phyloP scores from a whole-genome alignment of 148 eudicot species.

The Camellia lanceoleosa region DNA sequence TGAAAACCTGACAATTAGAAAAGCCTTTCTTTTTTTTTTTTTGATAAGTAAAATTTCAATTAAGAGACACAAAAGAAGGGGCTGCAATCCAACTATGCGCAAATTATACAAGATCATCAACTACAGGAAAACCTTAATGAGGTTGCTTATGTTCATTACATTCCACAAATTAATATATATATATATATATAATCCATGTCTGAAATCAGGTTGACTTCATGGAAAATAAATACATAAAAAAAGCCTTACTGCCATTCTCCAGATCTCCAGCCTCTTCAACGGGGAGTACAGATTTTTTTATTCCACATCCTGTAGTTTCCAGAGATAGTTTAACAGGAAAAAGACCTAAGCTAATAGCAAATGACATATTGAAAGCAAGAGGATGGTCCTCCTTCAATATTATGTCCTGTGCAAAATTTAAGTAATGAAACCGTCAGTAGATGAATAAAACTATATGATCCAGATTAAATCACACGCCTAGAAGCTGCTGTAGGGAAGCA shows the following conservation, averaged over 20 bases:
- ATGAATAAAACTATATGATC: conserved; percentile 13
- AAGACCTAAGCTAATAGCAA: conserved; percentile 81
- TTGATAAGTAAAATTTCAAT: not conserved
- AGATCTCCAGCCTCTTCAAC: conserved; percentile 66
- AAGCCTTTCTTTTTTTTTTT: not conserved
- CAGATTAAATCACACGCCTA: conserved; percentile 1
- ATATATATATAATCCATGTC: no score
- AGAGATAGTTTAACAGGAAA: conserved; percentile 68
- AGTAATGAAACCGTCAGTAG: conserved; percentile 12
- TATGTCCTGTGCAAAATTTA: conserved; percentile 51
- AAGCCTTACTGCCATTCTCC: conserved; percentile 61
- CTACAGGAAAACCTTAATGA: not conserved
- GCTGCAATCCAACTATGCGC: not conserved
- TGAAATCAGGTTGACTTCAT: no score
- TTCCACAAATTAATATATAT: not conserved
- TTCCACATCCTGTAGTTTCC: conserved; percentile 87
- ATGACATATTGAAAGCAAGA: conserved; percentile 69
- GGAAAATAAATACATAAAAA: not conserved
- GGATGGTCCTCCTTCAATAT: conserved; percentile 84
- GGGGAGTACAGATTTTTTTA: conserved; percentile 62
- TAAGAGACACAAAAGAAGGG: not conserved
- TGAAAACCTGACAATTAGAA: not conserved
- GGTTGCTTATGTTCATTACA: not conserved
- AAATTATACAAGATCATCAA: not conserved
- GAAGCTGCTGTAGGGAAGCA: conserved; percentile 12